These are phyloP conservation scores for Pichia heedii DNA, from an alignment of 805 yeast genomes.

Conservation along the genomic window DNA sequence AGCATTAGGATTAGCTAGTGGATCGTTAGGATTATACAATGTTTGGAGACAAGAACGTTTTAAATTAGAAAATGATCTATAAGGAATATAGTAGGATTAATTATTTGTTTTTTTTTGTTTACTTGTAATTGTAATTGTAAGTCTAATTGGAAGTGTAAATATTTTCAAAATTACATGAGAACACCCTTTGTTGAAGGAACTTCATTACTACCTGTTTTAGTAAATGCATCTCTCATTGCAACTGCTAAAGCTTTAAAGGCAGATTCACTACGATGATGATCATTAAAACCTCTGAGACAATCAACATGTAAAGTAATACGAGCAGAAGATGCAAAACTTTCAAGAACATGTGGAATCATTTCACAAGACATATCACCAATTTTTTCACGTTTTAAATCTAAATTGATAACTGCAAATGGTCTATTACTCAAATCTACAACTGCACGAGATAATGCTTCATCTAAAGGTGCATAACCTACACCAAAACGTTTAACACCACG, in stretches of 20 bases:
- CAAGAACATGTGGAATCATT: conserved; percentile 96
- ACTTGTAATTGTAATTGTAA: neutral
- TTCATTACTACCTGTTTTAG: conserved; percentile 78
- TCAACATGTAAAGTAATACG: conserved; percentile 90
- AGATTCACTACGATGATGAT: conserved; percentile 92
- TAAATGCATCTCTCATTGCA: conserved; percentile 79
- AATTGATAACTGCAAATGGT: conserved; percentile 83
- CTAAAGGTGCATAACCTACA: conserved; percentile 87
- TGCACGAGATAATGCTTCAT: conserved; percentile 91
- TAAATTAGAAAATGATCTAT: conserved; percentile 1
- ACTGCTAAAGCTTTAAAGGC: conserved; percentile 95
- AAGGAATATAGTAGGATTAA: too few species aligned
- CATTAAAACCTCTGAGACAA: conserved; percentile 86
- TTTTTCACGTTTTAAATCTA: conserved; percentile 86
- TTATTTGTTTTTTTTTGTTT: too few species aligned
- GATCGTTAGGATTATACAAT: conserved; percentile 23
- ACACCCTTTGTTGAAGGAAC: conserved; percentile 98
- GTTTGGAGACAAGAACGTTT: conserved; percentile 22
- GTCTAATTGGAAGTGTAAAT: neutral
- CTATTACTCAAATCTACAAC: conserved; percentile 94
- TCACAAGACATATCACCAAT: conserved; percentile 89
- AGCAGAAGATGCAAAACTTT: conserved; percentile 89
- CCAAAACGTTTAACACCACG: conserved; percentile 93
- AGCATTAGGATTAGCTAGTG: conserved; percentile 27
- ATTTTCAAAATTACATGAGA: conserved; percentile 53